Percentiles rank a stretch among this genome's conserved stretches.
phyloP scores from a whole-genome alignment of 306 rosid genomes.

The Vigna reflexopilosa region DNA sequence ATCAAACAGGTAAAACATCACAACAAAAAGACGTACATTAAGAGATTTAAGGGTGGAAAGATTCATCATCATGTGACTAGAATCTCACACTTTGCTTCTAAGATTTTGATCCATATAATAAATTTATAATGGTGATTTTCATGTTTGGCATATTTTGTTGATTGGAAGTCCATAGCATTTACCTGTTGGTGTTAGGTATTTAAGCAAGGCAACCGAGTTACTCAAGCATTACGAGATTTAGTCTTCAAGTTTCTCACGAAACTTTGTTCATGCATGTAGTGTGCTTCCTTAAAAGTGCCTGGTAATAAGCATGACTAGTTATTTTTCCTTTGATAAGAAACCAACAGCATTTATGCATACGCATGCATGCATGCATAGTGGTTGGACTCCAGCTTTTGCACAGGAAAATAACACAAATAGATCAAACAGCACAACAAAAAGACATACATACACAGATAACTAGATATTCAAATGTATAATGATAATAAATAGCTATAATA shows the following conservation, averaged over 20 bases:
- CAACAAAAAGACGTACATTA: not conserved
- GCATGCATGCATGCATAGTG: no score
- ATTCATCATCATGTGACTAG: conserved; percentile 43
- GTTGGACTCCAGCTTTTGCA: no score
- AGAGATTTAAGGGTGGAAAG: conserved; percentile 23
- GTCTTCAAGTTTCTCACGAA: conserved; percentile 27
- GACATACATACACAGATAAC: no score
- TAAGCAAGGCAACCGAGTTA: conserved; percentile 1
- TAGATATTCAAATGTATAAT: no score
- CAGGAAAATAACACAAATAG: no score
- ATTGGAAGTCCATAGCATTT: conserved; percentile 7
- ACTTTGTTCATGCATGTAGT: conserved; percentile 38
- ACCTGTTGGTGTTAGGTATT: conserved; percentile 7
- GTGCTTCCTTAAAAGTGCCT: conserved; percentile 9
- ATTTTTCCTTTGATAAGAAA: conserved; percentile 7
- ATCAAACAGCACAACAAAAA: no score
- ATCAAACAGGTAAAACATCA: conserved; percentile 26
- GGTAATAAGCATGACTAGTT: not conserved
- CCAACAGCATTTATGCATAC: not conserved
- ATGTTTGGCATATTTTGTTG: conserved; percentile 2
- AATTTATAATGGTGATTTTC: conserved; percentile 12
- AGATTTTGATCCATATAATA: not conserved
- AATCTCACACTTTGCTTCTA: not conserved
- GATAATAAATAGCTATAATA: no score
- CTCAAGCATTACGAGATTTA: conserved; percentile 4